Base-by-base conservation (phyloP, 2,329 filamentous ascomycete genomes). In the Aspergillus brasiliensis region DNA sequence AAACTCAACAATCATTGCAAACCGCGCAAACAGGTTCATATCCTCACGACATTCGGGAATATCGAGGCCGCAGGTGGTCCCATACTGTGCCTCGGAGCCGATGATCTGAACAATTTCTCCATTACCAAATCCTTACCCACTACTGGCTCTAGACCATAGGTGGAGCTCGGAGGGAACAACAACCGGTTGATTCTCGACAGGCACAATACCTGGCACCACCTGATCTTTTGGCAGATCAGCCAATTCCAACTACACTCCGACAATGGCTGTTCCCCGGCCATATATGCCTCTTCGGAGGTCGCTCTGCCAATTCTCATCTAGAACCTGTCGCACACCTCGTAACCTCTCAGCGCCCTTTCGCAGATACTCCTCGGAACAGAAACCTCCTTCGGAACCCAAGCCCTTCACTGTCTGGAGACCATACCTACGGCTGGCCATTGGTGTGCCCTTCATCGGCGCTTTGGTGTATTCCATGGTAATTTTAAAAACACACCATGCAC, bases 401-500 rank as follows among this genome's bases (percentile, higher is more conserved):
- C 63, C 69, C 19, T 74, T 75, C 51, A 73, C 71, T 17, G 78
- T 82, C 40, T 77, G 74, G 71, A 70, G 75, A 52, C 81, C 81
- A 8, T 82, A 81, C 64, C 72, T 81, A 40, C 78, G 80, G 58
- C 73, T 84, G 21, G 76, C 78, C 7, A 65, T 83, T 62, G 82
- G 82, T 11, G 68, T 82, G 51, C 77, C 82, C 11, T 80, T 83
- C 65, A 77, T 82, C 63, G 74, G 77, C 54, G 75, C 77, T 56
- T 66, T 83, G 31, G 75, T 83, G 37, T 83, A 83, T 69, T 82
- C 79, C 48, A 83, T 83, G 81, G 80, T 82, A 77, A n/a, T 17
- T 28, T 31, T 13, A n/a, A n/a, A n/a, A n/a, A 8, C 31, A 38
- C 13, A 21, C n/a, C 34, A 8, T 15, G 6, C 21, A 31, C 46